Evolutionary conservation across 1,284 basidiomycete genomes (phyloP), one percentile per base, ranked within the genome.

Genomic region (Irpex sp.): DNA sequence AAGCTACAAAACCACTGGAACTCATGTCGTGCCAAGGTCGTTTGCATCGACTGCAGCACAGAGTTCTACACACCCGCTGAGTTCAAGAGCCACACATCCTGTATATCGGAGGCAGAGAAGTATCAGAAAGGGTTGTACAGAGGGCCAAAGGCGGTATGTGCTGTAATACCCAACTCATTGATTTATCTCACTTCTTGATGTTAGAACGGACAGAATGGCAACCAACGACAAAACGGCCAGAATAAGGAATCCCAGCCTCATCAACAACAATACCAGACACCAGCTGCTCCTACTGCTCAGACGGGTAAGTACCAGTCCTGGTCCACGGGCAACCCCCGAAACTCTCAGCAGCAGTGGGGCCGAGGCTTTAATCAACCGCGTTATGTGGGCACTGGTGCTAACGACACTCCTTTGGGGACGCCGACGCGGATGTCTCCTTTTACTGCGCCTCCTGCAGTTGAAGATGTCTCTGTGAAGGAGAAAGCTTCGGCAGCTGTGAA

Each of bases 51-150:
- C 72, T 96, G 94, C 76, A 90, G 87, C 21, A 89, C 82, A 59
- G 92, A 91, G 0, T 96, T 96, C 77, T 78, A 84, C 55, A 82
- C 82, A 9, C 88, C 88, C 1, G 81, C 82, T 6, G 86, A 94
- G 64, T 96, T 88, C 82, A 94, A 93, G 75, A 77, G 75, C 1
- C 94, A 97, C 72, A 95, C 92, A 11, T 81, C 84, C 26, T 97
- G 94, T 74, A 88, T 97, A 57, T 87, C 84, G 60, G 94, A 97
- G 77, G 94, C 92, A 3, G 92, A 97, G 74, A 95, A 96, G 75
- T 96, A 97, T 72, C 88, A 97, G 78, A 93, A 93, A 72, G 79
- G 81, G 61, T 74, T 96, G 59, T 96, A 95, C 76, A 92, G 91
- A 73, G 92, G 90, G 19, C 84, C 87, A 5, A 91, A 90, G 76